Evolutionary conservation across 805 yeast genomes (phyloP).

Genomic region (Ogataea ganodermae): DNA sequence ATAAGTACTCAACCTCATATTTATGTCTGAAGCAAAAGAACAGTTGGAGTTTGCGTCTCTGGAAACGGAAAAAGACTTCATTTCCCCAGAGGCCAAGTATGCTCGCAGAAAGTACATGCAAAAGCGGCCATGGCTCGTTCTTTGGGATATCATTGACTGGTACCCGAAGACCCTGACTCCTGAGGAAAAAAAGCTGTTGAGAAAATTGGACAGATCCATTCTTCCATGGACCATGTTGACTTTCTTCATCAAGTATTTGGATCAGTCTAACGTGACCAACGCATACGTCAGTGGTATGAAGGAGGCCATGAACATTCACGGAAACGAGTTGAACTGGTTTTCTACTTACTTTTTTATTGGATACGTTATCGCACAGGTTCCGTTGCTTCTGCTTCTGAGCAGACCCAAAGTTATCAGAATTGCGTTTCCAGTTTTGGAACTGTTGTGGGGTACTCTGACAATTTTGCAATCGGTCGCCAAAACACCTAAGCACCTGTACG

Average conservation of each 20-base stretch:
- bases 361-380: constrained; percentile 60
- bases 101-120: constrained; percentile 7
- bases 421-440: not conserved
- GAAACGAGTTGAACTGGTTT: constrained; percentile 27
- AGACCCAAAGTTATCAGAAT: constrained; percentile 2
- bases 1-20: constrained; percentile 43
- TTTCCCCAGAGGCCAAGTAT: not conserved
- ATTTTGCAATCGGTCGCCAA: constrained; percentile 25
- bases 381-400: constrained; percentile 28
- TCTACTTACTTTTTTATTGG: constrained; percentile 40
- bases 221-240: constrained; percentile 3
- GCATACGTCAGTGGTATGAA: constrained; percentile 70
- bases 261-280: constrained; percentile 52
- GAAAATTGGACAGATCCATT: constrained; percentile 8
- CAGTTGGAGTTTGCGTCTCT: not conserved
- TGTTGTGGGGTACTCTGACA: constrained; percentile 5
- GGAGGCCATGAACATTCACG: constrained; percentile 38
- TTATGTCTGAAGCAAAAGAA: not conserved
- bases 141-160: constrained; percentile 5
- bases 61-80: not conserved
- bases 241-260: constrained; percentile 48
- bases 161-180: constrained; percentile 3
- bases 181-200: constrained; percentile 9
- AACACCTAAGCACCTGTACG: constrained; percentile 51
- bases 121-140: constrained; percentile 7